Conservation (phyloP, 164 flowering plant species). For the Chimonanthus salicifolius region DNA sequence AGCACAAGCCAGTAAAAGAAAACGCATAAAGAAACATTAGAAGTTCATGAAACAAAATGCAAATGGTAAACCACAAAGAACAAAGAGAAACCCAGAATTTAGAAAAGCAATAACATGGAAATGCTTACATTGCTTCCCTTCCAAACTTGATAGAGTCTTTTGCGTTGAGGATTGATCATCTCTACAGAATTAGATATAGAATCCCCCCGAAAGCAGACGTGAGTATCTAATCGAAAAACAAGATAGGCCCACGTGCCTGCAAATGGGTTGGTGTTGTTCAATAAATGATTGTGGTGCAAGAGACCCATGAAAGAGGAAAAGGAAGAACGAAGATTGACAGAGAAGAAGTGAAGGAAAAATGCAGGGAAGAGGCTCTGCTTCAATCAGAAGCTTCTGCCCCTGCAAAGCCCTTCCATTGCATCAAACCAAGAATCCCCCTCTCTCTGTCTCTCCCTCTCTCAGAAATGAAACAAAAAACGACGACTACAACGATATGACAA, state of each 20-base stretch:
- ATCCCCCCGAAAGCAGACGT: background rate
- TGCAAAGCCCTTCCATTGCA: background rate
- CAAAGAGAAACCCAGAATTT: background rate
- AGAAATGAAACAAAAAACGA: too few relatives aligned
- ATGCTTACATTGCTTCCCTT: conserved; percentile 10
- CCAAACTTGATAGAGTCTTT: conserved; percentile 14
- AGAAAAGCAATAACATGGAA: too few relatives aligned
- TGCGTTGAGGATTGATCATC: background rate
- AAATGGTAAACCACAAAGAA: background rate
- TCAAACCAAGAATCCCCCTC: background rate
- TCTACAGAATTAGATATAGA: background rate
- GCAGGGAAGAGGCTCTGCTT: background rate
- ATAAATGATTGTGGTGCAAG: background rate
- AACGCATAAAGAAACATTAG: background rate
- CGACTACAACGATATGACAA: too few relatives aligned
- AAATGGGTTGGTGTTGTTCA: background rate
- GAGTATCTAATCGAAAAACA: background rate
- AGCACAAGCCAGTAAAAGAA: background rate
- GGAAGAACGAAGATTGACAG: background rate
- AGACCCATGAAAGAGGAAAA: background rate
- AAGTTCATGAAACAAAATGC: background rate
- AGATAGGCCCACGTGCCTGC: background rate
- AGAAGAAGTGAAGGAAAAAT: background rate
- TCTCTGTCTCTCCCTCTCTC: too few relatives aligned
- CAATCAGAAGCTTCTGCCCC: background rate